phyloP scores from a whole-genome alignment of 805 yeast genomes.

The Pichia occidentalis region DNA sequence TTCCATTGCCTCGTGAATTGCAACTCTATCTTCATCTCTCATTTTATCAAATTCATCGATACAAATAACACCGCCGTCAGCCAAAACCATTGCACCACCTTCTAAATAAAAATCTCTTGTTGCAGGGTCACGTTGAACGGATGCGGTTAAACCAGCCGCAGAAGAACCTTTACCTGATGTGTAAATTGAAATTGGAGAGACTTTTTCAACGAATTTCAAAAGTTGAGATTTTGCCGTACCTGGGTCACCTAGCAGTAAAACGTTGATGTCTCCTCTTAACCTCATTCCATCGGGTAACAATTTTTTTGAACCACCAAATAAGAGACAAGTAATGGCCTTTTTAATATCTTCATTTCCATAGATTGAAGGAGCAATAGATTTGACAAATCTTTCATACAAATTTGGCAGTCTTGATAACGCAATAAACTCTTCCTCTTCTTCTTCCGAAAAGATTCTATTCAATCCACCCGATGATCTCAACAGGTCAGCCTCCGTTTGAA shows the following conservation, averaged over 20 bases:
- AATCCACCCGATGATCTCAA: conserved; percentile 39
- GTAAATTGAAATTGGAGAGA: conserved; percentile 88
- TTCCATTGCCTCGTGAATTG: conserved; percentile 99
- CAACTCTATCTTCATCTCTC: conserved; percentile 98
- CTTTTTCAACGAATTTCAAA: conserved; percentile 90
- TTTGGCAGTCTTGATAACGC: conserved; percentile 76
- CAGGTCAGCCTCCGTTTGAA: conserved; percentile 64
- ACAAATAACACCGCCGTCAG: conserved; percentile 99
- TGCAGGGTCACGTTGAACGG: conserved; percentile 85
- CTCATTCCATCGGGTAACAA: conserved; percentile 93
- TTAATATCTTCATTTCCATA: conserved; percentile 92
- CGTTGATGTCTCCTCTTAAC: conserved; percentile 95
- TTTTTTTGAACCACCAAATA: conserved; percentile 93
- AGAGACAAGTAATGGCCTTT: conserved; percentile 83
- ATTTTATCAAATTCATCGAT: conserved; percentile 98
- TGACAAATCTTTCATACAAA: conserved; percentile 76
- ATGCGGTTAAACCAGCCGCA: conserved; percentile 98
- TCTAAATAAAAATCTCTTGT: conserved; percentile 92
- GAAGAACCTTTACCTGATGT: conserved; percentile 99
- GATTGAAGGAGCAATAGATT: conserved; percentile 93
- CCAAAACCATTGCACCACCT: conserved; percentile 99
- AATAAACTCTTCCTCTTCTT: conserved; percentile 89
- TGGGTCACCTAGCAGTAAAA: conserved; percentile 90
- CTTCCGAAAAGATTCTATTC: conserved; percentile 66
- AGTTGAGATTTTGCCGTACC: conserved; percentile 98